phyloP scores from a whole-genome alignment of 1,284 basidiomycete genomes.

The Leccinum brunneo-olivaceum region DNA sequence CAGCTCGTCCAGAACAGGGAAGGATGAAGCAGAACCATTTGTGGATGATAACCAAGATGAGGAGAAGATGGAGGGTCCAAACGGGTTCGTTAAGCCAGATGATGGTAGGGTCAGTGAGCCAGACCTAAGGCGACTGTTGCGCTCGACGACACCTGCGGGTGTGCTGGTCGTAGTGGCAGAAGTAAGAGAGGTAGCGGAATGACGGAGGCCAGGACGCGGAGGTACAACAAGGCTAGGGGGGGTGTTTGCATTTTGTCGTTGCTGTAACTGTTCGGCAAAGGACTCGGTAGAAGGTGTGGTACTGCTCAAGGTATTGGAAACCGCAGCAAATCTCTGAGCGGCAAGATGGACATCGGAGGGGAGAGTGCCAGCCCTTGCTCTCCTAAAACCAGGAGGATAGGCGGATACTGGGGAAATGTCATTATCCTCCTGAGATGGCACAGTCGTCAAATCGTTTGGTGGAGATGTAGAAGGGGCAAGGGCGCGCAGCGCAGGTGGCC shows the following conservation, averaged over 20 bases:
- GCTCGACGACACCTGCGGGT: constrained; percentile 52
- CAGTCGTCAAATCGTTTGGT: constrained; percentile 54
- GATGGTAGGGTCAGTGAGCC: constrained; percentile 81
- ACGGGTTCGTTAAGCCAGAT: constrained; percentile 77
- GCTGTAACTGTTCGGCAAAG: constrained; percentile 53
- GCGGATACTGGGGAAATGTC: constrained; percentile 59
- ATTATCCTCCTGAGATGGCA: constrained; percentile 51
- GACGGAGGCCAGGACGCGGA: constrained; percentile 68
- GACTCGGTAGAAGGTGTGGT: constrained; percentile 57
- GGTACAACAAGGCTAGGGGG: constrained; percentile 40
- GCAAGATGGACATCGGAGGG: constrained; percentile 84
- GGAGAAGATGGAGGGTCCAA: constrained; percentile 81
- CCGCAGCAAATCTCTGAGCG: constrained; percentile 72
- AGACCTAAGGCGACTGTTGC: constrained; percentile 79
- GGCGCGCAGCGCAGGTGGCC: constrained; percentile 73
- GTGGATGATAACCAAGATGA: constrained; percentile 77
- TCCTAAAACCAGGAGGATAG: constrained; percentile 73
- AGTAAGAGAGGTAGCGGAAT: constrained; percentile 43
- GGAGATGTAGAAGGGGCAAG: constrained; percentile 64
- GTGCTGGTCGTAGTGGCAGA: constrained; percentile 57
- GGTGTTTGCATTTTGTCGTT: constrained; percentile 38
- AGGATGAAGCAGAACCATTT: constrained; percentile 48
- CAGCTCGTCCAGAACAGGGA: constrained; percentile 68
- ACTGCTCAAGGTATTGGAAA: constrained; percentile 50
- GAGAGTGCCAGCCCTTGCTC: constrained; percentile 83